phyloP scores from a whole-genome alignment of 2,329 filamentous ascomycete species.

The Fusarium mundagurra region DNA sequence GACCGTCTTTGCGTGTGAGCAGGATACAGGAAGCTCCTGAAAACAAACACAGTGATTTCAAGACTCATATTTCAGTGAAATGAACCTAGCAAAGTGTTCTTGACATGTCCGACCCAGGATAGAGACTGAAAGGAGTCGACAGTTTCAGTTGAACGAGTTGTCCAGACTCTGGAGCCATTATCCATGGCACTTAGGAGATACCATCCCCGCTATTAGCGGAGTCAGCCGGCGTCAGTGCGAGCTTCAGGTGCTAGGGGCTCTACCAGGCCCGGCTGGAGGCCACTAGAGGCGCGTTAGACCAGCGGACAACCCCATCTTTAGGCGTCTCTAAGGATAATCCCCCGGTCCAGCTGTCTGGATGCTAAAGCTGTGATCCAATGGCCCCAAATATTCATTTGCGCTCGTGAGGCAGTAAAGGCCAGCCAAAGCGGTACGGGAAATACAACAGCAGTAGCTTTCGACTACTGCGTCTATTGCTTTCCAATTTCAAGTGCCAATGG shows the following conservation, averaged over 20 bases:
- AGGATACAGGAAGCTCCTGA: not conserved
- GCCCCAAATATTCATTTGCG: conserved; percentile 22
- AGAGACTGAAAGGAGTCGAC: conserved; percentile 3
- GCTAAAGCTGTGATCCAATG: conserved; percentile 17
- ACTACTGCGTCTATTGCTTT: not conserved
- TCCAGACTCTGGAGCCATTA: conserved; percentile 27
- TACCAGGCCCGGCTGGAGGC: conserved; percentile 30
- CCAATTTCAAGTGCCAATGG: not conserved
- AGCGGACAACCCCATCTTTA: conserved; percentile 42
- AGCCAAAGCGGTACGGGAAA: not conserved
- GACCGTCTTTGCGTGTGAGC: not conserved
- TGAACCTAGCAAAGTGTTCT: not conserved
- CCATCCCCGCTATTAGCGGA: conserved; percentile 39
- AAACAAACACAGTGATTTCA: not conserved
- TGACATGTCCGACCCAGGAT: not conserved
- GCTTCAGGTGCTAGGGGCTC: conserved; percentile 35
- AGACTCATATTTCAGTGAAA: not conserved
- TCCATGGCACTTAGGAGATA: conserved; percentile 28
- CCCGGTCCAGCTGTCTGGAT: conserved; percentile 29
- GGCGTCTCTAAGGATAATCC: conserved; percentile 31
- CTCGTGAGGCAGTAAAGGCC: conserved; percentile 5
- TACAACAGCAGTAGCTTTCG: not conserved
- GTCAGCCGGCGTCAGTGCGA: conserved; percentile 39
- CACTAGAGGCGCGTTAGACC: conserved; percentile 32
- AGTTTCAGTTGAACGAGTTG: conserved; percentile 23